phyloP scores from a whole-genome alignment of 805 yeast genomes.

The Metschnikowia lochheadii region DNA sequence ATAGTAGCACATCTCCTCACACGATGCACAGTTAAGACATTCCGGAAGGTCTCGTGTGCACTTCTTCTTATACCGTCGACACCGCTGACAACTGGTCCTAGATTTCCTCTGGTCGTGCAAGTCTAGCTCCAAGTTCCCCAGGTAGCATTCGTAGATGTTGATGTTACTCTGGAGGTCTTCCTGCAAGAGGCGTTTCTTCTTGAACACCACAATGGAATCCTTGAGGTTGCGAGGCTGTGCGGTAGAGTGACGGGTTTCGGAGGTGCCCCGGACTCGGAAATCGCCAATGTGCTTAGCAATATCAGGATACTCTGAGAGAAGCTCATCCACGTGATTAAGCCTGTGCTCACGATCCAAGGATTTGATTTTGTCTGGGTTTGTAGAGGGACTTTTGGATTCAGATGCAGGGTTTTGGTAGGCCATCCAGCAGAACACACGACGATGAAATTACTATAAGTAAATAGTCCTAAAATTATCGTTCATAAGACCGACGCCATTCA shows the following conservation, averaged over 20 bases:
- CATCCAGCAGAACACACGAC: not conserved
- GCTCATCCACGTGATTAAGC: slow-evolving; percentile 5
- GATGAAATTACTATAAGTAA: not conserved
- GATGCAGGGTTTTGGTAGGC: not conserved
- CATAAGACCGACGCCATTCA: not conserved
- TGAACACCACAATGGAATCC: slow-evolving; percentile 25
- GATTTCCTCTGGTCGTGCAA: slow-evolving; percentile 20
- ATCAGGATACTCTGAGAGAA: slow-evolving; percentile 13
- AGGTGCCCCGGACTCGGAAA: slow-evolving; percentile 18
- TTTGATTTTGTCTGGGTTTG: not conserved
- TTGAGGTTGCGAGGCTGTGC: slow-evolving; percentile 7
- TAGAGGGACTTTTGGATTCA: not conserved
- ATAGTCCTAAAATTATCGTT: not conserved
- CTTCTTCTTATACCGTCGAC: slow-evolving; percentile 29
- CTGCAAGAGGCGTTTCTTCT: slow-evolving; percentile 24
- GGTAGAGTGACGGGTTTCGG: not conserved
- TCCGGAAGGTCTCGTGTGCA: slow-evolving; percentile 31
- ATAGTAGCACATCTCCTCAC: slow-evolving; percentile 30
- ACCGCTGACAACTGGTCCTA: slow-evolving; percentile 27
- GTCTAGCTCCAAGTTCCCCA: slow-evolving; percentile 19
- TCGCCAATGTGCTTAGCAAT: slow-evolving; percentile 20
- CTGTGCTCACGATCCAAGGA: not conserved
- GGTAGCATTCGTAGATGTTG: slow-evolving; percentile 22
- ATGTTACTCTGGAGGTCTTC: slow-evolving; percentile 10
- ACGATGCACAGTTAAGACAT: slow-evolving; percentile 26